These are phyloP conservation scores for Ustilago tritici DNA, from an alignment of 1,284 basidiomycete genomes.

Conservation along the genomic window DNA sequence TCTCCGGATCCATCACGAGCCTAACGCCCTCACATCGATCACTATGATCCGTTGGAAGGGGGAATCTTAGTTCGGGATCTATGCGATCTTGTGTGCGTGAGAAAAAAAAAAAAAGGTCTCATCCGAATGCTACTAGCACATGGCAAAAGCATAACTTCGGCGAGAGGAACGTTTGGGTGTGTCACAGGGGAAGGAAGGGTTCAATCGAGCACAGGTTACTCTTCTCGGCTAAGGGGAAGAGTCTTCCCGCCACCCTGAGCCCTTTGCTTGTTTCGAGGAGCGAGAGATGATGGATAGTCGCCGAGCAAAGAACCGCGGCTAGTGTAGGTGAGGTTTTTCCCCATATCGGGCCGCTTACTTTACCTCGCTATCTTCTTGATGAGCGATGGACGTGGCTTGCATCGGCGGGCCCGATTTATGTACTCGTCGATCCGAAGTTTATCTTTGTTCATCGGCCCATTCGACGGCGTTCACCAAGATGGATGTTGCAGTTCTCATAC, in stretches of 20 bases:
- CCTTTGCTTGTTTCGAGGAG: no score
- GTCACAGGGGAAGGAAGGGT: no score
- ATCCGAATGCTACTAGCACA: no score
- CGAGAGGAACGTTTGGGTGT: no score
- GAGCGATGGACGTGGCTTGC: background rate
- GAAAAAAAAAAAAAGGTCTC: no score
- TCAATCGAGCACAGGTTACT: no score
- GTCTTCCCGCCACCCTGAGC: background rate
- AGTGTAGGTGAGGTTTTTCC: background rate
- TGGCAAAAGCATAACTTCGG: no score
- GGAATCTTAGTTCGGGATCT: no score
- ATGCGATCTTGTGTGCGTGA: no score
- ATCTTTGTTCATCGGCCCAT: background rate
- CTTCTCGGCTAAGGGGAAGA: background rate
- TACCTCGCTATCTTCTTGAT: slow-evolving; percentile 3
- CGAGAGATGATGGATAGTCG: background rate
- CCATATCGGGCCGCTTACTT: background rate
- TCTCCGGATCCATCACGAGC: no score
- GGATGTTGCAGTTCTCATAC: background rate
- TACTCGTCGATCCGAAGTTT: background rate
- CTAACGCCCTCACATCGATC: no score
- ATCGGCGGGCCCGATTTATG: background rate
- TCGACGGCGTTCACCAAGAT: background rate
- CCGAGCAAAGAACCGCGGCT: background rate
- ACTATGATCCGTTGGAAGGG: no score